Conservation (phyloP, 2,329 filamentous ascomycete genomes). For the Fusarium gaditjirri region DNA sequence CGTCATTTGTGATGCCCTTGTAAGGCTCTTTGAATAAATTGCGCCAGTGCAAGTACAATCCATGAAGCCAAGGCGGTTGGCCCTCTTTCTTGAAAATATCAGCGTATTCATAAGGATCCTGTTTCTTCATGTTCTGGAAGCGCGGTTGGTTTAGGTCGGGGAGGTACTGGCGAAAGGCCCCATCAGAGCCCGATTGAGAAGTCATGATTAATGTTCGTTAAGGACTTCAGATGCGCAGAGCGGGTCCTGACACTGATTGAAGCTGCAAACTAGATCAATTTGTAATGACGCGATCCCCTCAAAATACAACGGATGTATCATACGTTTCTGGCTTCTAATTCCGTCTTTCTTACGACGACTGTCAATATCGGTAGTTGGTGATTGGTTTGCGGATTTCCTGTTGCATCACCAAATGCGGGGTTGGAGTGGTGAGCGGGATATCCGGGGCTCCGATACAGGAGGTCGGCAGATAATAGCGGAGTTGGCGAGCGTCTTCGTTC, state of each 20-base stretch:
- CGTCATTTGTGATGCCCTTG: constrained; percentile 76
- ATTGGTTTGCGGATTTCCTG: not conserved
- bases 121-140: constrained; percentile 60
- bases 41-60: constrained; percentile 68
- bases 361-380: not conserved
- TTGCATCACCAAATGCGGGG: not conserved
- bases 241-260: too few species aligned
- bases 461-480: not conserved
- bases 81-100: constrained; percentile 67
- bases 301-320: not conserved
- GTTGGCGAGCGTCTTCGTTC: not conserved
- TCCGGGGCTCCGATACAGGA: constrained; percentile 22
- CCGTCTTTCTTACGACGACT: not conserved
- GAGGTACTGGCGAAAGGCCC: constrained; percentile 14
- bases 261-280: not conserved
- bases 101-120: constrained; percentile 72
- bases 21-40: constrained; percentile 72
- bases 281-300: not conserved
- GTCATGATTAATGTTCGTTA: not conserved
- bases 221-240: too few species aligned
- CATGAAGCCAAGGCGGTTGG: constrained; percentile 74
- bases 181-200: not conserved
- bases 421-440: not conserved
- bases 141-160: not conserved
- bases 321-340: not conserved